Percentiles rank a stretch among this genome's conserved stretches.
Conservation (phyloP, 1,284 basidiomycete species). For the Waitea zeae region DNA sequence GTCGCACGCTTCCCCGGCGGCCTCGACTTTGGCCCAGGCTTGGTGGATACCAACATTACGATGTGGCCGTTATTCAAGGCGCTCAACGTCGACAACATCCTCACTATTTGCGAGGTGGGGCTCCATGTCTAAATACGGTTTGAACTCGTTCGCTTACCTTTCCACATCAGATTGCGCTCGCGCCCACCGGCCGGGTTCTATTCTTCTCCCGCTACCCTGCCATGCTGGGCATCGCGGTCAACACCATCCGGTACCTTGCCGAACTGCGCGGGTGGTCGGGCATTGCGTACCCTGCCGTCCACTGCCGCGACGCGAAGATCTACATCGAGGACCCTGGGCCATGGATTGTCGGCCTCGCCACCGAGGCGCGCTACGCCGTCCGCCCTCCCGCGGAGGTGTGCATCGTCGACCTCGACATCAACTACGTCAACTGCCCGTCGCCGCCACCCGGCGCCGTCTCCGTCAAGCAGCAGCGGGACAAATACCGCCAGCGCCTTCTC, state of each 20-base stretch:
- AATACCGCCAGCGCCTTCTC: conserved; percentile 60
- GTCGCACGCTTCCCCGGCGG: conserved; percentile 76
- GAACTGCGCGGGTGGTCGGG: conserved; percentile 93
- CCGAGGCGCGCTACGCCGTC: conserved; percentile 70
- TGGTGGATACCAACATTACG: conserved; percentile 82
- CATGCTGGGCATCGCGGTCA: conserved; percentile 82
- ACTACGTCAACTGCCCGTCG: conserved; percentile 68
- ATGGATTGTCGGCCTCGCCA: conserved; percentile 86
- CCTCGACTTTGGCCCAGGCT: conserved; percentile 65
- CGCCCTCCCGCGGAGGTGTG: conserved; percentile 70
- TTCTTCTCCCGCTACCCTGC: conserved; percentile 85
- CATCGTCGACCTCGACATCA: conserved; percentile 86
- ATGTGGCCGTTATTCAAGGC: conserved; percentile 97
- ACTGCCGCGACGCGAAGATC: conserved; percentile 80
- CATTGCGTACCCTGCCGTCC: conserved; percentile 69
- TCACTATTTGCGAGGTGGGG: conserved; percentile 80
- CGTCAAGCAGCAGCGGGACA: conserved; percentile 69
- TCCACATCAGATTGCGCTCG: conserved; percentile 57
- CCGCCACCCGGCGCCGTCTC: conserved; percentile 74
- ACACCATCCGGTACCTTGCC: conserved; percentile 82
- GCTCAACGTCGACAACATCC: conserved; percentile 84
- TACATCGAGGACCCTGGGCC: conserved; percentile 81
- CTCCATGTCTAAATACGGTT: not conserved
- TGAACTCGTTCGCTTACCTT: conserved; percentile 1
- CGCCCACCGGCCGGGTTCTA: conserved; percentile 82